These are phyloP conservation scores for Nevesoporus exiguus DNA, from an alignment of 768 basidiomycete genomes.

Conservation along the genomic window DNA sequence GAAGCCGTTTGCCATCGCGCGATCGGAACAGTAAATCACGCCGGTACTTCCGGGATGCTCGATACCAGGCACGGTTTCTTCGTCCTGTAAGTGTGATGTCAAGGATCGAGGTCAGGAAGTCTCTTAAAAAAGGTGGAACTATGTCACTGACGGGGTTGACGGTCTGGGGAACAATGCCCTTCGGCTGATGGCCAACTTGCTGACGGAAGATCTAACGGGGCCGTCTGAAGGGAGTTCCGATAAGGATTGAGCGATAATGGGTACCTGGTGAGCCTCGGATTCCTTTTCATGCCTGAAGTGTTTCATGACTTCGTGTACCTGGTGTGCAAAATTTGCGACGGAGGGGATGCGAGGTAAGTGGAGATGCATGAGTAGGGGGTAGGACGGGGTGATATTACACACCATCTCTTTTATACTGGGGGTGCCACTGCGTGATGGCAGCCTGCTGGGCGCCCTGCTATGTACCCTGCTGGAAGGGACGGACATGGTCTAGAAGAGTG, in stretches of 20 bases:
- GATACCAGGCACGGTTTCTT: slow-evolving; percentile 88
- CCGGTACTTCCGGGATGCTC: slow-evolving; percentile 65
- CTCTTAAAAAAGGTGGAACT: neutral
- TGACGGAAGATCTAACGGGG: slow-evolving; percentile 66
- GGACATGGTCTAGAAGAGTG: slow-evolving; percentile 20
- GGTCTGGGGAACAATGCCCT: slow-evolving; percentile 62
- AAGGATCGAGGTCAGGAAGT: slow-evolving; percentile 2
- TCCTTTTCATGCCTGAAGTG: slow-evolving; percentile 73
- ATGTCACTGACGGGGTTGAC: slow-evolving; percentile 56
- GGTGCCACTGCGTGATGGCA: slow-evolving; percentile 38
- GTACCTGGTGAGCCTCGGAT: slow-evolving; percentile 83
- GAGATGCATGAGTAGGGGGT: slow-evolving; percentile 23
- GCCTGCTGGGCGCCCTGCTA: slow-evolving; percentile 27
- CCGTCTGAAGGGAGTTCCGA: slow-evolving; percentile 1
- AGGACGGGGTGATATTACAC: slow-evolving; percentile 12
- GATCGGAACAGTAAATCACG: slow-evolving; percentile 87
- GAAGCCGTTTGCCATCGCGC: slow-evolving; percentile 95
- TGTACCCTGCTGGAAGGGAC: slow-evolving; percentile 22
- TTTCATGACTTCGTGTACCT: slow-evolving; percentile 69
- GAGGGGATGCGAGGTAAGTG: slow-evolving; percentile 27
- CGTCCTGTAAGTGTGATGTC: slow-evolving; percentile 55
- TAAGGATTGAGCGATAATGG: neutral
- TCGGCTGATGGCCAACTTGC: slow-evolving; percentile 65
- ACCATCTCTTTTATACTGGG: slow-evolving; percentile 44
- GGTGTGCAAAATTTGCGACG: slow-evolving; percentile 38